Conservation (phyloP, 352 stramenopile species). For the Elongisporangium prolatum region DNA sequence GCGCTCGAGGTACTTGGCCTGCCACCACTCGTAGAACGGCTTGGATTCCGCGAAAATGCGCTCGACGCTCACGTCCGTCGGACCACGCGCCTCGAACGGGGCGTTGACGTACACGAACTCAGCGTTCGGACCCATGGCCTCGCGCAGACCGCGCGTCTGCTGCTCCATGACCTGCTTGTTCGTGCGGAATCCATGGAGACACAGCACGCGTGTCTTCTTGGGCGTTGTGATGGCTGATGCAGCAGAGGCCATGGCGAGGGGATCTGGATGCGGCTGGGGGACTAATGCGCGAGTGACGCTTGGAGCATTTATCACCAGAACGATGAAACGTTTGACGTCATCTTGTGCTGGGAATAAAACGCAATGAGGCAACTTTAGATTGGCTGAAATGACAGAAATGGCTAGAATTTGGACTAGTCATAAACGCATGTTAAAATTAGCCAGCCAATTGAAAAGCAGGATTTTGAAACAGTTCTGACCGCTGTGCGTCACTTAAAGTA, state of each 20-base stretch:
- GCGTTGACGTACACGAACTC: constrained; percentile 76
- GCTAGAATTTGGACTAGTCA: neutral
- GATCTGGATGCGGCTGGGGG: neutral
- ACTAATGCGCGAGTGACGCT: neutral
- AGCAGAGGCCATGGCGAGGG: neutral
- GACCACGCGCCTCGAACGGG: constrained; percentile 47
- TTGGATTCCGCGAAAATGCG: constrained; percentile 45
- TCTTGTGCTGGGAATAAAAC: neutral
- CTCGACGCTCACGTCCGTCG: constrained; percentile 51
- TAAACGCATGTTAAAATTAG: neutral
- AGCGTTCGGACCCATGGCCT: constrained; percentile 46
- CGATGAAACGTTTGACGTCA: neutral
- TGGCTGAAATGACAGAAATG: neutral
- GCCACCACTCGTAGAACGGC: constrained; percentile 73
- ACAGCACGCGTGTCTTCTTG: constrained; percentile 60
- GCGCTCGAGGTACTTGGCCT: constrained; percentile 28
- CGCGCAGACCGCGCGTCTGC: constrained; percentile 51
- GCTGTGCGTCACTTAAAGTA: neutral
- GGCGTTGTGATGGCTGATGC: neutral
- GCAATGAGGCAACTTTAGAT: neutral
- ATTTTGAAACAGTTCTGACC: neutral
- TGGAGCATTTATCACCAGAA: neutral
- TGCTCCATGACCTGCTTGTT: constrained; percentile 69
- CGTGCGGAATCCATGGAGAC: constrained; percentile 68
- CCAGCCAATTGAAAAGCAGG: neutral